phyloP scores from a whole-genome alignment of 164 flowering plant species.

The Nymphaea thermarum region DNA sequence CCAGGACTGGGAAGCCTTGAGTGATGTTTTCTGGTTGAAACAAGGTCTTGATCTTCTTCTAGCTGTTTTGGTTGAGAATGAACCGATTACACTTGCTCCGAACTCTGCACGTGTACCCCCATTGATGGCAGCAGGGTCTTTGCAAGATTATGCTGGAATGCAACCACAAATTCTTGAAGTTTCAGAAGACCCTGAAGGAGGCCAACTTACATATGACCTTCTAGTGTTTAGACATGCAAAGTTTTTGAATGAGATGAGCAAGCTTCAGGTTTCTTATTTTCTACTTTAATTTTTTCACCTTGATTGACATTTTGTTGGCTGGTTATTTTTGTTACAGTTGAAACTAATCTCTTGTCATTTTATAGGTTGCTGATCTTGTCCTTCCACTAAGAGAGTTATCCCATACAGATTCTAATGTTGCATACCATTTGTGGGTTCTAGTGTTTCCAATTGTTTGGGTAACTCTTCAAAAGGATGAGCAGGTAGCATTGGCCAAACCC shows the following conservation, averaged over 20 bases:
- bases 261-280: slow-evolving; percentile 57
- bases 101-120: slow-evolving; percentile 81
- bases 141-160: slow-evolving; percentile 41
- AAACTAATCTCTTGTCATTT: slow-evolving; percentile 1
- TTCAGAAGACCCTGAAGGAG: slow-evolving; percentile 49
- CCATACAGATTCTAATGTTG: slow-evolving; percentile 92
- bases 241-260: slow-evolving; percentile 77
- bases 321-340: too few species aligned
- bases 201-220: slow-evolving; percentile 57
- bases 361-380: slow-evolving; percentile 85
- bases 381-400: slow-evolving; percentile 90
- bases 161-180: slow-evolving; percentile 43
- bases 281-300: slow-evolving; percentile 1
- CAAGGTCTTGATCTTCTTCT: slow-evolving; percentile 98
- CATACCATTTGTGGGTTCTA: slow-evolving; percentile 94
- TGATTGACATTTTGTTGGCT: too few species aligned
- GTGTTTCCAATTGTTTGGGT: slow-evolving; percentile 99
- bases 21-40: slow-evolving; percentile 98
- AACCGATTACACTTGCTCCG: slow-evolving; percentile 86
- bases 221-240: slow-evolving; percentile 65
- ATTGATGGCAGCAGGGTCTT: slow-evolving; percentile 35
- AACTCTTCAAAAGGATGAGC: slow-evolving; percentile 85
- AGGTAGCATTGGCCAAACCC: slow-evolving; percentile 84
- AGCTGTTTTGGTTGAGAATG: slow-evolving; percentile 74
- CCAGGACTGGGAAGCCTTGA: slow-evolving; percentile 96